These are phyloP conservation scores for Lichtheimia ramosa DNA, from an alignment of 371 early-diverging fungal genomes.

Conservation along the genomic window DNA sequence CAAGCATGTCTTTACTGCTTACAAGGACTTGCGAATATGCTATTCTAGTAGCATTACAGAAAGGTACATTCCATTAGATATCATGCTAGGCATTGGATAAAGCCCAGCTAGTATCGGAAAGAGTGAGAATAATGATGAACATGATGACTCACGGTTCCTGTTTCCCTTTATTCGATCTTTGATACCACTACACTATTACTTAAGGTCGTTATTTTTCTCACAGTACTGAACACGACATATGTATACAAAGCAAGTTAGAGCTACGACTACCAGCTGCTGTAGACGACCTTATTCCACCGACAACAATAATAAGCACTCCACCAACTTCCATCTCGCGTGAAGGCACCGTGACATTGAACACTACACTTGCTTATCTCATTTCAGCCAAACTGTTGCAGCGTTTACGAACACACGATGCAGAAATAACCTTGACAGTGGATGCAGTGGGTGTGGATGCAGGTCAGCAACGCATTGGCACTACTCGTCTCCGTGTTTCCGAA, in stretches of 20 bases:
- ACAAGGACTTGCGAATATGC: conserved; percentile 54
- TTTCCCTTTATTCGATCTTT: conserved; percentile 8
- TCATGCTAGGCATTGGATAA: not conserved
- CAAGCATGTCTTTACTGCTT: conserved; percentile 39
- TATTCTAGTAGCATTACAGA: conserved; percentile 40
- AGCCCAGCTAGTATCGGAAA: not conserved
- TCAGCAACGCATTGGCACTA: conserved; percentile 12
- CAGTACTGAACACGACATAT: conserved; percentile 29
- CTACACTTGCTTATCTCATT: conserved; percentile 42
- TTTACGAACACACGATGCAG: conserved; percentile 33
- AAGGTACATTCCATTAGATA: conserved; percentile 27
- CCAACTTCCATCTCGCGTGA: conserved; percentile 22
- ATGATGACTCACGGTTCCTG: not conserved
- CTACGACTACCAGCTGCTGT: conserved; percentile 41
- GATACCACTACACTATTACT: conserved; percentile 1
- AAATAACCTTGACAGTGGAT: conserved; percentile 20
- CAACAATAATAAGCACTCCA: conserved; percentile 33
- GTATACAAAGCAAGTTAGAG: conserved; percentile 42
- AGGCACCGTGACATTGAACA: conserved; percentile 28
- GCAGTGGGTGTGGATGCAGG: conserved; percentile 14
- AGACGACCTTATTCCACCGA: conserved; percentile 45
- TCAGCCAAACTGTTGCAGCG: conserved; percentile 41
- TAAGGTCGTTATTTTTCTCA: conserved; percentile 38
- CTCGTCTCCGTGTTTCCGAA: conserved; percentile 24
- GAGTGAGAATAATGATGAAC: not conserved